Evolutionary conservation across 2,329 filamentous ascomycete species (phyloP).

Genomic region (Monilinia aucupariae): DNA sequence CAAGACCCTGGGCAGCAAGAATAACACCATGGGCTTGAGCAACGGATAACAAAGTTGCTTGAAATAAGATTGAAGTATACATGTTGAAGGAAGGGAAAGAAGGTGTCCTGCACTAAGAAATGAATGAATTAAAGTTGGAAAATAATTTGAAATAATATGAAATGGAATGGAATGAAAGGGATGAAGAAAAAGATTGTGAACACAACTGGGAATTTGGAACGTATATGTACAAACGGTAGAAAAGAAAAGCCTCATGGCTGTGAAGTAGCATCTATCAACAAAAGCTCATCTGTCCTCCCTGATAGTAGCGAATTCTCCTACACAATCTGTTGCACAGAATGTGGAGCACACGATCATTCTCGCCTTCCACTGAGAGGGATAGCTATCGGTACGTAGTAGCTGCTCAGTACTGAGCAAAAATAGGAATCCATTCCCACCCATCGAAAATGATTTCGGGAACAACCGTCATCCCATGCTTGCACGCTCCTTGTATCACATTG

Average conservation of each 20-base stretch:
- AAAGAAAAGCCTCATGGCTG: background rate
- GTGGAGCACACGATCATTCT: background rate
- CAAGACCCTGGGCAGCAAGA: conserved; percentile 12
- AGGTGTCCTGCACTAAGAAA: conserved; percentile 16
- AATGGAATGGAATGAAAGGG: background rate
- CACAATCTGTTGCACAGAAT: conserved; percentile 7
- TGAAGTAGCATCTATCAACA: background rate
- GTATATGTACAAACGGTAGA: conserved; percentile 9
- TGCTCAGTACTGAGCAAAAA: background rate
- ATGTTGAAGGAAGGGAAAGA: conserved; percentile 8
- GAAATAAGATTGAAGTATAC: conserved; percentile 11
- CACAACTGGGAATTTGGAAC: background rate
- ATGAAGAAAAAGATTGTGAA: background rate
- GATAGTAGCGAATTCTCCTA: background rate
- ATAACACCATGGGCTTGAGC: conserved; percentile 13
- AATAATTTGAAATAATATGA: conserved; percentile 1
- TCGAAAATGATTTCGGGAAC: conserved; percentile 1
- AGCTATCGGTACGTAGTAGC: background rate
- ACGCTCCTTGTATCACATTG: conserved; percentile 1
- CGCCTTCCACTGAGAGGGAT: background rate
- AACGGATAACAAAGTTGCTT: conserved; percentile 10
- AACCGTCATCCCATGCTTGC: conserved; percentile 1
- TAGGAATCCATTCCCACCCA: background rate
- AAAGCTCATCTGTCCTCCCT: background rate
- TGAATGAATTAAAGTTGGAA: conserved; percentile 14